These are phyloP conservation scores for Solanum sitiens DNA, from an alignment of 257 asterid genomes.

Conservation along the genomic window DNA sequence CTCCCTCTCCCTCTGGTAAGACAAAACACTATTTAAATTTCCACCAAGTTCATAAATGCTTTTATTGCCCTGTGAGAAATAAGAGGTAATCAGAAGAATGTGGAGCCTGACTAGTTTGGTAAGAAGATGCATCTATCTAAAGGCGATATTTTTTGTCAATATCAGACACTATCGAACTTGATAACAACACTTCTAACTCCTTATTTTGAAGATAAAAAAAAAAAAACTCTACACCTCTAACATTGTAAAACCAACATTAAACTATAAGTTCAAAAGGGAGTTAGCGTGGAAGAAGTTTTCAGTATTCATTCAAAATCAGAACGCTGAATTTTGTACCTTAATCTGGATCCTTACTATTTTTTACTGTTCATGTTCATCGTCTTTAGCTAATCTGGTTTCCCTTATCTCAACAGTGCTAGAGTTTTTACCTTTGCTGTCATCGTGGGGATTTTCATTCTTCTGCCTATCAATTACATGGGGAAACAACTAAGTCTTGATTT, in stretches of 20 bases:
- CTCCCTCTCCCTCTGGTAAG: neutral
- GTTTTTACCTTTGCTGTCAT: slow-evolving; percentile 66
- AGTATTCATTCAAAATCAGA: neutral
- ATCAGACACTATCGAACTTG: neutral
- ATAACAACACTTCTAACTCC: neutral
- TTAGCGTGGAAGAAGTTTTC: neutral
- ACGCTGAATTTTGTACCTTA: neutral
- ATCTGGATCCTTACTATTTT: neutral
- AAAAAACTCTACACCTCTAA: neutral
- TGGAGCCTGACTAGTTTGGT: neutral
- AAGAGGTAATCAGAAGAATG: neutral
- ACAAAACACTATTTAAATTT: neutral
- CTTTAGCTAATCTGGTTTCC: slow-evolving; percentile 5
- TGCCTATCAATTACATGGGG: slow-evolving; percentile 94
- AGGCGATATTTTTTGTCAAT: neutral
- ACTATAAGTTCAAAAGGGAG: neutral
- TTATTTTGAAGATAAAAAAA: neutral
- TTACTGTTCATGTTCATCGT: neutral
- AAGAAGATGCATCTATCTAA: neutral
- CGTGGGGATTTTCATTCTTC: slow-evolving; percentile 70
- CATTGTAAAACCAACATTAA: neutral
- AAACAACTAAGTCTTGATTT: slow-evolving; percentile 68
- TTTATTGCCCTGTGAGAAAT: neutral
- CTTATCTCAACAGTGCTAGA: slow-evolving; percentile 44
- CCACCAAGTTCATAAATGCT: neutral